Conservation (phyloP, 2,329 filamentous ascomycete species). For the Periconia sp. region DNA sequence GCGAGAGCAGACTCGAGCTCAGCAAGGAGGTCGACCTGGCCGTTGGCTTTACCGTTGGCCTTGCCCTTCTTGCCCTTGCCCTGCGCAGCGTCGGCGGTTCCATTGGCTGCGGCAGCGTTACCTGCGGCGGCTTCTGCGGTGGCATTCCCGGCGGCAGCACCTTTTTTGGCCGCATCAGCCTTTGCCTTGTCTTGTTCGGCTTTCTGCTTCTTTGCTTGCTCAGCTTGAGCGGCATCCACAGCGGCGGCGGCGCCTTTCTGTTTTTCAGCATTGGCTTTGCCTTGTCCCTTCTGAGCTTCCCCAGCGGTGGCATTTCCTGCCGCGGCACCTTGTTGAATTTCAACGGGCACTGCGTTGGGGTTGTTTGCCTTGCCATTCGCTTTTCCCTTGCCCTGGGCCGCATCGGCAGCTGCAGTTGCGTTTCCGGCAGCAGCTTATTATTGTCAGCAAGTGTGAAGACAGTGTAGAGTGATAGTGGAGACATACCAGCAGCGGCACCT, state of each 20-base stretch:
- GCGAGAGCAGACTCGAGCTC: conserved; percentile 3
- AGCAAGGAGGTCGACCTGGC: conserved; percentile 1
- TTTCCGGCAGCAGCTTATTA: not conserved
- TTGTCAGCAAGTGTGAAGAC: not conserved
- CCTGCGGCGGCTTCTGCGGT: conserved; percentile 6
- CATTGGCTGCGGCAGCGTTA: conserved; percentile 5
- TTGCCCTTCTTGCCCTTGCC: conserved; percentile 12
- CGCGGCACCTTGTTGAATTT: not conserved
- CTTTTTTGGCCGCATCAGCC: not conserved
- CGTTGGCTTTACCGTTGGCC: conserved; percentile 6
- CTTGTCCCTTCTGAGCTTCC: not conserved
- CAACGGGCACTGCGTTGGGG: not conserved
- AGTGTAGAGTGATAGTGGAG: not conserved
- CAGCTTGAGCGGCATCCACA: conserved; percentile 3
- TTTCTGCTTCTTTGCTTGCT: not conserved
- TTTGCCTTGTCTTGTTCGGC: not conserved
- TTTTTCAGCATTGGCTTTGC: not conserved
- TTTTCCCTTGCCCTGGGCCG: too few relatives aligned
- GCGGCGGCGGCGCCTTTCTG: conserved; percentile 2
- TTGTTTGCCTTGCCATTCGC: not conserved
- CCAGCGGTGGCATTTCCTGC: not conserved
- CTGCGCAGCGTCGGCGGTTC: not conserved
- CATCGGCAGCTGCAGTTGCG: not conserved
- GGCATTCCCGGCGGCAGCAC: not conserved
- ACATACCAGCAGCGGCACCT: conserved; percentile 3